Percentiles rank a stretch among this genome's conserved stretches.
phyloP scores from a whole-genome alignment of 2,329 filamentous ascomycete genomes.

The Ophiostoma sp. region DNA sequence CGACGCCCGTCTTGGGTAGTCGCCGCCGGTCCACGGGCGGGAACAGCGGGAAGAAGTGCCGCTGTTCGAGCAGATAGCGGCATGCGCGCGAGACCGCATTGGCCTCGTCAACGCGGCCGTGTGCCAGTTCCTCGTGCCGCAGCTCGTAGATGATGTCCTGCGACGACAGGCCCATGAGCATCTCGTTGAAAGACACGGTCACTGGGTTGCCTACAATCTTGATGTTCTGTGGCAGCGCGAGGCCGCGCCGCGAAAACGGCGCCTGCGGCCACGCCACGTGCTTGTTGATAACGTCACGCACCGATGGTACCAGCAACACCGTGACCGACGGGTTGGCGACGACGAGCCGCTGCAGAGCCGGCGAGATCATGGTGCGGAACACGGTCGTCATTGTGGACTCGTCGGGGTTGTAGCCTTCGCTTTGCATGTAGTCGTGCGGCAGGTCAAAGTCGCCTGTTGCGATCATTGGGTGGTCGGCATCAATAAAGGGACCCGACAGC shows the following conservation, averaged over 20 bases:
- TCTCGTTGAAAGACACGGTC: conserved; percentile 82
- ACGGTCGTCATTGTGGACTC: conserved; percentile 73
- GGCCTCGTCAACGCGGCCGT: conserved; percentile 45
- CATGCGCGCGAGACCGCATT: conserved; percentile 67
- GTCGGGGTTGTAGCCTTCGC: conserved; percentile 58
- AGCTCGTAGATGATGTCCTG: conserved; percentile 83
- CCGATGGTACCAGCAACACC: conserved; percentile 76
- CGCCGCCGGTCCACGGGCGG: conserved; percentile 67
- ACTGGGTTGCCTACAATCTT: conserved; percentile 85
- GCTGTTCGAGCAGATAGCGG: conserved; percentile 76
- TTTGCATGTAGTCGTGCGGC: conserved; percentile 36
- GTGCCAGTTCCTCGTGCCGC: conserved; percentile 64
- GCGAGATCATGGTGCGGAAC: conserved; percentile 74
- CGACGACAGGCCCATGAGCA: conserved; percentile 71
- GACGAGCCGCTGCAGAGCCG: conserved; percentile 64
- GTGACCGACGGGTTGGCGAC: conserved; percentile 67
- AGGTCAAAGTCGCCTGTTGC: conserved; percentile 74
- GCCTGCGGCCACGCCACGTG: conserved; percentile 79
- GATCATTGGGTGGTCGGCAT: conserved; percentile 83
- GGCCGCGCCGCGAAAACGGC: conserved; percentile 59
- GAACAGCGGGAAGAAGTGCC: conserved; percentile 86
- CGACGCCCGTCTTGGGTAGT: conserved; percentile 59
- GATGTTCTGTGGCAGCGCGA: conserved; percentile 71
- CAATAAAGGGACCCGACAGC: conserved; percentile 81
- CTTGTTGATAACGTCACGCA: conserved; percentile 73